These are phyloP conservation scores for Esteya vermicola DNA, from an alignment of 2,329 filamentous ascomycete species.

Conservation along the genomic window DNA sequence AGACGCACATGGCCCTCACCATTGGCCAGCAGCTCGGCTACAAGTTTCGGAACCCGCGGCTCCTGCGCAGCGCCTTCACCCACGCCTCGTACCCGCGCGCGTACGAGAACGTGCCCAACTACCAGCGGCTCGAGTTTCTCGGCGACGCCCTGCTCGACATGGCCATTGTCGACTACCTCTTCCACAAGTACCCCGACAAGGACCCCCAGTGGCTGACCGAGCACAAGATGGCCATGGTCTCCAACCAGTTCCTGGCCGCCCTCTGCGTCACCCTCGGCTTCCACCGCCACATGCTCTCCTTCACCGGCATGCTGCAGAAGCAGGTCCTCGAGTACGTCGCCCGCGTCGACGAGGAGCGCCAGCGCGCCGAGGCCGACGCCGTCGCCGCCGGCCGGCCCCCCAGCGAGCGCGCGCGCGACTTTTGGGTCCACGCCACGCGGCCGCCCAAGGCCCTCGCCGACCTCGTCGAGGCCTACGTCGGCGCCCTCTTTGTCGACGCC, in stretches of 20 bases:
- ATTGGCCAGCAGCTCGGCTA: slow-evolving; percentile 45
- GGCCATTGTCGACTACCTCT: slow-evolving; percentile 72
- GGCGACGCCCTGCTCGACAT: slow-evolving; percentile 83
- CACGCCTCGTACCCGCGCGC: slow-evolving; percentile 69
- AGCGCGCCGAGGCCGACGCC: slow-evolving; percentile 19
- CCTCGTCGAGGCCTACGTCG: slow-evolving; percentile 77
- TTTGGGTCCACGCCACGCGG: slow-evolving; percentile 49
- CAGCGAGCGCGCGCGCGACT: slow-evolving; percentile 40
- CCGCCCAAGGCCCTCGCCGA: slow-evolving; percentile 71
- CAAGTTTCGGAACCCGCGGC: slow-evolving; percentile 56
- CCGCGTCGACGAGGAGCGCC: slow-evolving; percentile 33
- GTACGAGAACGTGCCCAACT: slow-evolving; percentile 70
- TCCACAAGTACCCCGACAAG: slow-evolving; percentile 57
- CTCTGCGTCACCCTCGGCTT: slow-evolving; percentile 68
- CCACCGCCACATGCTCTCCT: slow-evolving; percentile 53
- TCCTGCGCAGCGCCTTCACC: slow-evolving; percentile 73
- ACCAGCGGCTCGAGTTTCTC: slow-evolving; percentile 84
- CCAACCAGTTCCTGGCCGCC: slow-evolving; percentile 82
- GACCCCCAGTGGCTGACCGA: slow-evolving; percentile 96
- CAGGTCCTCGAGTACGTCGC: slow-evolving; percentile 40
- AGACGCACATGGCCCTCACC: slow-evolving; percentile 52
- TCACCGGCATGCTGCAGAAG: slow-evolving; percentile 28
- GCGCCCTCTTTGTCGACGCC: slow-evolving; percentile 84
- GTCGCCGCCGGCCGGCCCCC: slow-evolving; percentile 18
- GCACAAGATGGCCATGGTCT: slow-evolving; percentile 99